Evolutionary conservation across 371 early-diverging fungal species (phyloP), one percentile per base, ranked within the genome.

Genomic region (Apophysomyces ossiformis): DNA sequence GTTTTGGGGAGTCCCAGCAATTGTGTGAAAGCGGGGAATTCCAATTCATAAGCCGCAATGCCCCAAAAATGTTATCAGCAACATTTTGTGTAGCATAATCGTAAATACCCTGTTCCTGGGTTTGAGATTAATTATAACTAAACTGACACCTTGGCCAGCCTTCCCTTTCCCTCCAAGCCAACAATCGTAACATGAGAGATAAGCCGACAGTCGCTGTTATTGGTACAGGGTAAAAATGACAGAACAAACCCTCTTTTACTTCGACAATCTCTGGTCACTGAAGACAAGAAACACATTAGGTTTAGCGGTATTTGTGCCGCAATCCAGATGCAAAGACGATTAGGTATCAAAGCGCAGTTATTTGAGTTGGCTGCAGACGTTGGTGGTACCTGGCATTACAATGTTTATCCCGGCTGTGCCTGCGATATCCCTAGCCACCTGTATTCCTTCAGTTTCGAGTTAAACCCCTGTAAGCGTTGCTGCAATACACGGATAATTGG

Each of bases 331-430:
- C 74, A 80, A 65, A 78, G 79, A 11, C 61, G 82, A 43, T 59
- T 86, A 37, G 76, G 78, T 32, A 66, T 85, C 56, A 65, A 38
- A 57, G 75, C 69, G 58, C 71, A 73, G 35, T 60, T 89, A 18
- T 86, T 76, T 65, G 89, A 89, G 62, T 72, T 71, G 44, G 75
- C 74, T 21, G 67, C 72, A 5, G 83, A 80, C 39, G 68, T 87
- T 21, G 89, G 89, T 1, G 89, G 87, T 7, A 85, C 85, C 4
- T 89, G 89, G 89, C 71, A 73, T 60, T 70, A 72, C 18, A 89
- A 88, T 70, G 81, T 71, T 0, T 89, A 89, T 58, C 89, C 90
- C 36, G 87, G 87, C 0, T 76, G 77, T 38, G 87, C 80, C 8
- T 87, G 88, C 63, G 89, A 89, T 75, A 70, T 88, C 8, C 73